phyloP scores from a whole-genome alignment of 2,329 filamentous ascomycete species.

The Diaporthe citrichinensis region DNA sequence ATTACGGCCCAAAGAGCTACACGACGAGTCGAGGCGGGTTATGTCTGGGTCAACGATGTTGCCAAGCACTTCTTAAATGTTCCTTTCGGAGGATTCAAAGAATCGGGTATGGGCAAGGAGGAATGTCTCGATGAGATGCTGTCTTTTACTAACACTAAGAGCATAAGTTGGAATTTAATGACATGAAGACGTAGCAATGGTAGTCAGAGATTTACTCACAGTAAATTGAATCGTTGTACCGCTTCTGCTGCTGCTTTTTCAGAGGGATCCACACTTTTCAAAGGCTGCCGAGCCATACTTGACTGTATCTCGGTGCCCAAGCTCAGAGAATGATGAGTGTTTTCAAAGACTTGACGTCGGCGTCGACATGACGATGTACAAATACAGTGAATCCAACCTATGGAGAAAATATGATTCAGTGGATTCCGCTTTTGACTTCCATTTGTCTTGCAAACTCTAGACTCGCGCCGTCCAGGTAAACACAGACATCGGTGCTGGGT shows the following conservation, averaged over 20 bases:
- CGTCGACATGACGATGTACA: no score
- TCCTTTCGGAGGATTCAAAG: conserved; percentile 3
- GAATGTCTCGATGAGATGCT: conserved; percentile 4
- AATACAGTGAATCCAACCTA: not conserved
- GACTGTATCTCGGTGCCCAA: no score
- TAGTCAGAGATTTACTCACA: not conserved
- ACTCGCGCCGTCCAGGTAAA: not conserved
- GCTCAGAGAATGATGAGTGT: no score
- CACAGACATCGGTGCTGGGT: not conserved
- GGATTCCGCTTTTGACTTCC: not conserved
- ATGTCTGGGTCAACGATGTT: conserved; percentile 20
- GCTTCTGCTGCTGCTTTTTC: no score
- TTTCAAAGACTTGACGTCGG: no score
- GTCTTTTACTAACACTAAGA: not conserved
- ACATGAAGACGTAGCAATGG: not conserved
- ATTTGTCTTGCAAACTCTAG: not conserved
- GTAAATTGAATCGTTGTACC: not conserved
- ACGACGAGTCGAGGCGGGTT: not conserved
- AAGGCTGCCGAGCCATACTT: no score
- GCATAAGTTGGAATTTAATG: conserved; percentile 6
- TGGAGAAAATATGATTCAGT: not conserved
- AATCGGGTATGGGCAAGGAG: conserved; percentile 27
- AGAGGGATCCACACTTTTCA: no score
- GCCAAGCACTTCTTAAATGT: conserved; percentile 3
- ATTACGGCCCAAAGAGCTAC: not conserved